Conservation (phyloP, 345 rosid genomes). For the Pelargonium nanum region DNA sequence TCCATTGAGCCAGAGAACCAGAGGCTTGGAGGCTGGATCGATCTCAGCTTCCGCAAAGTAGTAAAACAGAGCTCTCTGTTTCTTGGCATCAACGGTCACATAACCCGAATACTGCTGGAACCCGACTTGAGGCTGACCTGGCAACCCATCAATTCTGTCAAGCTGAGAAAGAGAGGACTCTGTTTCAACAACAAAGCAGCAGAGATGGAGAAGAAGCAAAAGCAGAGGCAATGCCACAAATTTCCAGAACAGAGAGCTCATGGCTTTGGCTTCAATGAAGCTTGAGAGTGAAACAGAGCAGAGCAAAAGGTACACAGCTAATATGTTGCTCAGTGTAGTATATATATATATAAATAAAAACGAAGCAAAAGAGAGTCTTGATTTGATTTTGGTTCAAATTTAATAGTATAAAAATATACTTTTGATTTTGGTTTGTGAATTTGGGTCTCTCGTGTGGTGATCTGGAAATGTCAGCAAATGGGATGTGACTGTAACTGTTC, state of each 20-base stretch:
- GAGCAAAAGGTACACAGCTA: neutral
- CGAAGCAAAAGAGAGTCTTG: too few relatives aligned
- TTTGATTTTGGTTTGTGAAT: too few relatives aligned
- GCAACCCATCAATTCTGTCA: conserved; percentile 47
- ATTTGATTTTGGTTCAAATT: too few relatives aligned
- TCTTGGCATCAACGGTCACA: conserved; percentile 60
- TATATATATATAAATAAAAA: too few relatives aligned
- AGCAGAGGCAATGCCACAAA: conserved; percentile 14
- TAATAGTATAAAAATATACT: too few relatives aligned
- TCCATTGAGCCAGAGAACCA: conserved; percentile 98
- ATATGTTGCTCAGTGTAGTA: neutral
- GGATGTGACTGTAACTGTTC: neutral
- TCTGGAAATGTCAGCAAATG: neutral
- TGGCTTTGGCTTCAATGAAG: neutral
- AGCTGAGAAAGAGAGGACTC: conserved; percentile 26
- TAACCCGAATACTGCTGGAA: conserved; percentile 84
- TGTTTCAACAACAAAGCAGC: conserved; percentile 14
- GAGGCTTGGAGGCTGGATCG: conserved; percentile 69
- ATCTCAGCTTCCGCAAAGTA: conserved; percentile 87
- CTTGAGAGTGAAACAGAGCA: neutral
- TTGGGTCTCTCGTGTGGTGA: neutral
- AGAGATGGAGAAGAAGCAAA: conserved; percentile 18
- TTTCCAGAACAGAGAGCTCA: neutral
- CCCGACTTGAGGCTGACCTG: conserved; percentile 77
- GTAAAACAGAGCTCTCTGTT: conserved; percentile 78